Conservation (phyloP, 2,329 filamentous ascomycete genomes). For the Epichloe sylvatica region DNA sequence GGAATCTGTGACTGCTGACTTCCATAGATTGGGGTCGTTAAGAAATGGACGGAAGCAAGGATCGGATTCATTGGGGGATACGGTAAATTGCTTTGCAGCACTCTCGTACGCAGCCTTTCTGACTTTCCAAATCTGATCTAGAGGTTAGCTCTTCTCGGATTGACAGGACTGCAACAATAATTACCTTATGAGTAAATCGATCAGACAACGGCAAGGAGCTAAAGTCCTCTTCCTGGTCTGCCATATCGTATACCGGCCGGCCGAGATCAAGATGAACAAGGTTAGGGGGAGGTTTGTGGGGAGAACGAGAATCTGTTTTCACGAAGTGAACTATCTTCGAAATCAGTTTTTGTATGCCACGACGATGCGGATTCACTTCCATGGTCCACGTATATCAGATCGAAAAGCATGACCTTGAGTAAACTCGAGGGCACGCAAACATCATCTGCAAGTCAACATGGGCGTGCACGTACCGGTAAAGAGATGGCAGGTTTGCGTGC, state of each 20-base stretch:
- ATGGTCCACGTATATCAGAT: slow-evolving; percentile 7
- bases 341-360: slow-evolving; percentile 19
- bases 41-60: slow-evolving; percentile 78
- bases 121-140: slow-evolving; percentile 74
- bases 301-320: slow-evolving; percentile 3
- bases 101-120: slow-evolving; percentile 92
- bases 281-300: slow-evolving; percentile 7
- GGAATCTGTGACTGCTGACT: slow-evolving; percentile 79
- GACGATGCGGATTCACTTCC: slow-evolving; percentile 10
- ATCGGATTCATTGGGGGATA: slow-evolving; percentile 71
- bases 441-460: not conserved
- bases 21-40: slow-evolving; percentile 76
- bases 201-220: slow-evolving; percentile 64
- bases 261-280: slow-evolving; percentile 9
- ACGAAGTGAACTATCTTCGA: slow-evolving; percentile 14
- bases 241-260: slow-evolving; percentile 40
- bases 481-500: not conserved
- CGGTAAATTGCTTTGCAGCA: slow-evolving; percentile 72
- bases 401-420: not conserved
- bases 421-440: not conserved
- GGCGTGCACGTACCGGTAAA: not conserved
- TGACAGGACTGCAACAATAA: not conserved
- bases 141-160: slow-evolving; percentile 5
- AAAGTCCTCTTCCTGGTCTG: slow-evolving; percentile 72
- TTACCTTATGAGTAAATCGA: slow-evolving; percentile 69